Evolutionary conservation across 139 green algal species (phyloP).

Genomic region (Ulvella scutata): DNA sequence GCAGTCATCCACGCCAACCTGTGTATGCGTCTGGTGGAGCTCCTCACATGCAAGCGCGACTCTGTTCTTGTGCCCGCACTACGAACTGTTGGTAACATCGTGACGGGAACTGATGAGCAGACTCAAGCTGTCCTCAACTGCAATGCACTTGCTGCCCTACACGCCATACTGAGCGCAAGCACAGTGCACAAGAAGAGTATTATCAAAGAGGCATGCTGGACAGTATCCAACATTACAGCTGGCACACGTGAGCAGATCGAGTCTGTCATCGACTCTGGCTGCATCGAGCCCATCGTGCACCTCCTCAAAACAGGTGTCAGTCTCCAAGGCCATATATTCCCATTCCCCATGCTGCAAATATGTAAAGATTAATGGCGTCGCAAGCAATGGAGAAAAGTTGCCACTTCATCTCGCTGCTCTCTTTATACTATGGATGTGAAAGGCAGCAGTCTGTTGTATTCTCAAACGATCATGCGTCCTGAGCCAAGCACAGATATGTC

Average conservation of each 20-base stretch:
- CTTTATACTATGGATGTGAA: no score
- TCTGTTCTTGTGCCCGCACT: slow-evolving; percentile 91
- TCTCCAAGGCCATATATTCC: no score
- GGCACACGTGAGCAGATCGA: slow-evolving; percentile 96
- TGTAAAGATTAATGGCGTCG: no score
- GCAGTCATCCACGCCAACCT: slow-evolving; percentile 92
- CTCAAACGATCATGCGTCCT: no score
- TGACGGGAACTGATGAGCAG: slow-evolving; percentile 96
- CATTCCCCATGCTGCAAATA: background rate
- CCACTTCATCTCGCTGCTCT: no score
- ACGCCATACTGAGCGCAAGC: slow-evolving; percentile 66
- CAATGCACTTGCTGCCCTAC: slow-evolving; percentile 81
- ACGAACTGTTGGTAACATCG: slow-evolving; percentile 98
- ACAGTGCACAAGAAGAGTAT: slow-evolving; percentile 96
- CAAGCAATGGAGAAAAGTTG: no score
- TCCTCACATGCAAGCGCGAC: slow-evolving; percentile 18
- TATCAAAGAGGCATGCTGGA: slow-evolving; percentile 99
- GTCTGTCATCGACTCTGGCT: slow-evolving; percentile 29
- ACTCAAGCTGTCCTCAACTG: slow-evolving; percentile 98
- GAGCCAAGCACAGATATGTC: no score
- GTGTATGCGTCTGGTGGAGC: slow-evolving; percentile 73
- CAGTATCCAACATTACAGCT: slow-evolving; percentile 98
- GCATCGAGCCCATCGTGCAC: slow-evolving; percentile 79
- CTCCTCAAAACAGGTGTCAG: slow-evolving; percentile 60
- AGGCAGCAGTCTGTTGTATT: no score